A percentile compares a stretch with the other conserved stretches of the same genome.
These are phyloP conservation scores for Bruguiera hainesii DNA, from an alignment of 441 rosid genomes.

Conservation along the genomic window DNA sequence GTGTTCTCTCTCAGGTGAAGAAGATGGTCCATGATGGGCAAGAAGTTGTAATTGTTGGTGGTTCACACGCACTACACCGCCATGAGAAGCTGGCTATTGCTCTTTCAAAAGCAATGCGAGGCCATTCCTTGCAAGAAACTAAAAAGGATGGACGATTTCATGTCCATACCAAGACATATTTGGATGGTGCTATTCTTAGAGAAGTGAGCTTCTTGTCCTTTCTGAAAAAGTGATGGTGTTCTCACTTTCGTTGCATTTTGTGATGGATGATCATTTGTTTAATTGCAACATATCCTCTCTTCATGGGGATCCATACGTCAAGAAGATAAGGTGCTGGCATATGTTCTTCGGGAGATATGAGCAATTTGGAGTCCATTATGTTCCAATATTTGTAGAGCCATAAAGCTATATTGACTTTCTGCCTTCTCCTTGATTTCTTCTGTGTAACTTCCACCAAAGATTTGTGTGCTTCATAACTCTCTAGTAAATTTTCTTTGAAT, in stretches of 20 bases:
- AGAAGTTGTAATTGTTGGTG: constrained; percentile 90
- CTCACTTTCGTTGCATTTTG: constrained; percentile 2
- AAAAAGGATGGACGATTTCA: constrained; percentile 92
- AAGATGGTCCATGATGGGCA: constrained; percentile 89
- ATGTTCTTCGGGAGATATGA: background rate
- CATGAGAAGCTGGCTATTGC: constrained; percentile 98
- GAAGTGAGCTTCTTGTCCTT: constrained; percentile 52
- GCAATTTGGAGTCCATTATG: background rate
- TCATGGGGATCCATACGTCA: background rate
- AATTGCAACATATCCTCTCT: constrained; percentile 1
- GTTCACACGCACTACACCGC: constrained; percentile 79
- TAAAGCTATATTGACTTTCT: background rate
- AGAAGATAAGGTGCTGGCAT: background rate
- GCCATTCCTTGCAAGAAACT: constrained; percentile 97
- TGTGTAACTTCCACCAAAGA: constrained; percentile 1
- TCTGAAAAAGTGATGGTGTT: constrained; percentile 3
- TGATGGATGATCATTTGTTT: constrained; percentile 2
- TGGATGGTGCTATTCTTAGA: constrained; percentile 96
- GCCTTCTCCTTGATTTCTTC: constrained; percentile 1
- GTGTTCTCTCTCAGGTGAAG: constrained; percentile 50
- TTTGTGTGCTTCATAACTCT: background rate
- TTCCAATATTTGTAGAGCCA: constrained; percentile 1
- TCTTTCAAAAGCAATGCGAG: constrained; percentile 94
- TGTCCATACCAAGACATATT: constrained; percentile 88
- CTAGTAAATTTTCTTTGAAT: constrained; percentile 12